A percentile compares a stretch with the other conserved stretches of the same genome.
phyloP scores from a whole-genome alignment of 176 grass and related monocot species.

The Otatea glauca region DNA sequence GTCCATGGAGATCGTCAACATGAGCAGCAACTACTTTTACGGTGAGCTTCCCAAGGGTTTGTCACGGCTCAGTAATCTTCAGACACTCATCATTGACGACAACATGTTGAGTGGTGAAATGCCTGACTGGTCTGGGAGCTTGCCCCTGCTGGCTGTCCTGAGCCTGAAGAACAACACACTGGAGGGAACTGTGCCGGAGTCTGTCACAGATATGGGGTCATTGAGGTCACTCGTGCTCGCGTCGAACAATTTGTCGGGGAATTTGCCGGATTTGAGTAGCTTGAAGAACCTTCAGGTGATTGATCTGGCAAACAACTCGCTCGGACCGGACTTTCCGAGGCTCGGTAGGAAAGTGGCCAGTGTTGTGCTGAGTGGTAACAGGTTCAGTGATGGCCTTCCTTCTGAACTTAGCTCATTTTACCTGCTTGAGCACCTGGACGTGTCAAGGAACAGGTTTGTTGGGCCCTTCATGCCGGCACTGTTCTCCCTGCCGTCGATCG shows the following conservation, averaged over 20 bases:
- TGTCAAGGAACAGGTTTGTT: conserved; percentile 80
- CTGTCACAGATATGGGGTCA: conserved; percentile 51
- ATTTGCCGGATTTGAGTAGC: conserved; percentile 69
- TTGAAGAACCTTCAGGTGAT: conserved; percentile 75
- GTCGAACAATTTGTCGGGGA: conserved; percentile 73
- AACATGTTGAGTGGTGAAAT: conserved; percentile 77
- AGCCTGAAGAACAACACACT: conserved; percentile 88
- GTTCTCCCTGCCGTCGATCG: conserved; percentile 76
- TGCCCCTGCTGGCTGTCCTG: conserved; percentile 71
- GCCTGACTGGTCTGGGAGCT: conserved; percentile 50
- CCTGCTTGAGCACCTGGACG: conserved; percentile 76
- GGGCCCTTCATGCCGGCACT: conserved; percentile 66
- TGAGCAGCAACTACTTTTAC: conserved; percentile 86
- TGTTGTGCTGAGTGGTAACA: conserved; percentile 70
- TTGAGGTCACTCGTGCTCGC: conserved; percentile 71
- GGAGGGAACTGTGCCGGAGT: conserved; percentile 58
- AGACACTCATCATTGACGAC: conserved; percentile 85
- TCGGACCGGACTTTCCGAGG: conserved; percentile 80
- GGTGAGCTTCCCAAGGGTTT: conserved; percentile 66
- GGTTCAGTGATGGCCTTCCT: conserved; percentile 66
- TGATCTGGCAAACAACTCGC: conserved; percentile 83
- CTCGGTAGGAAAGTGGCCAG: conserved; percentile 74
- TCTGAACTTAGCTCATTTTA: conserved; percentile 58
- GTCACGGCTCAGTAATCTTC: conserved; percentile 68
- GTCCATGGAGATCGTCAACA: conserved; percentile 84